A percentile compares a stretch with the other conserved stretches of the same genome.
These are phyloP conservation scores for Sapria himalayana DNA, from an alignment of 345 rosid species.

Conservation along the genomic window DNA sequence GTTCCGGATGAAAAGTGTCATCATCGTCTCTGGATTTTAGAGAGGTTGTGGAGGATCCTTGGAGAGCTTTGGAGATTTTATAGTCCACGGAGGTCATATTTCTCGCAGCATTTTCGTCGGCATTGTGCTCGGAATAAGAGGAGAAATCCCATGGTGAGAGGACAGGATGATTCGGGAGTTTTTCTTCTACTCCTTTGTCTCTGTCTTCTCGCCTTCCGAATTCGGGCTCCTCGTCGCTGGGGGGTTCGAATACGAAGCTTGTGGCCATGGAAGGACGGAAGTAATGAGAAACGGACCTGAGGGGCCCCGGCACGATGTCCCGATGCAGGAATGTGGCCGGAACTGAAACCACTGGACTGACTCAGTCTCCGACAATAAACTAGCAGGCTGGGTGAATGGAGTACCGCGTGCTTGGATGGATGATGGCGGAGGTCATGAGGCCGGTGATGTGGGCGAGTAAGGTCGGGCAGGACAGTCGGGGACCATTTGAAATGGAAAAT, in stretches of 20 bases:
- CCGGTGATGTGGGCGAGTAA: too few species aligned
- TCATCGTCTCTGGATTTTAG: slow-evolving; percentile 11
- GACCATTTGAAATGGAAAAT: too few species aligned
- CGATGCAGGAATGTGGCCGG: too few species aligned
- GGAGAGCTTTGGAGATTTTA: slow-evolving; percentile 52
- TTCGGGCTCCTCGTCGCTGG: slow-evolving; percentile 51
- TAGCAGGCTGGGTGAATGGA: too few species aligned
- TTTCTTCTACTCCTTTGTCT: slow-evolving; percentile 15
- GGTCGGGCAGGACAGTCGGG: too few species aligned
- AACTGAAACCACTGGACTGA: too few species aligned
- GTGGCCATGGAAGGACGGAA: slow-evolving; percentile 27
- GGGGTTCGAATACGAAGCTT: slow-evolving; percentile 34
- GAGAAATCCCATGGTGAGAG: slow-evolving; percentile 94
- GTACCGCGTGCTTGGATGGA: too few species aligned
- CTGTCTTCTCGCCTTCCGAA: slow-evolving; percentile 10
- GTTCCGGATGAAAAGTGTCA: slow-evolving; percentile 25
- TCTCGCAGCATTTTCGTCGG: slow-evolving; percentile 82
- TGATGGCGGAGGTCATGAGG: too few species aligned
- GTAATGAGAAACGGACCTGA: too few species aligned
- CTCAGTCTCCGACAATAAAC: too few species aligned
- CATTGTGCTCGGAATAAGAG: slow-evolving; percentile 56
- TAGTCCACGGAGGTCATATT: slow-evolving; percentile 74
- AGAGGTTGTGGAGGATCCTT: slow-evolving; percentile 19
- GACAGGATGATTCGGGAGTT: slow-evolving; percentile 7
- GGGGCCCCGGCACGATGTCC: too few species aligned